These are phyloP conservation scores for Fraxinus nigra DNA, from an alignment of 305 asterid genomes.

Conservation along the genomic window DNA sequence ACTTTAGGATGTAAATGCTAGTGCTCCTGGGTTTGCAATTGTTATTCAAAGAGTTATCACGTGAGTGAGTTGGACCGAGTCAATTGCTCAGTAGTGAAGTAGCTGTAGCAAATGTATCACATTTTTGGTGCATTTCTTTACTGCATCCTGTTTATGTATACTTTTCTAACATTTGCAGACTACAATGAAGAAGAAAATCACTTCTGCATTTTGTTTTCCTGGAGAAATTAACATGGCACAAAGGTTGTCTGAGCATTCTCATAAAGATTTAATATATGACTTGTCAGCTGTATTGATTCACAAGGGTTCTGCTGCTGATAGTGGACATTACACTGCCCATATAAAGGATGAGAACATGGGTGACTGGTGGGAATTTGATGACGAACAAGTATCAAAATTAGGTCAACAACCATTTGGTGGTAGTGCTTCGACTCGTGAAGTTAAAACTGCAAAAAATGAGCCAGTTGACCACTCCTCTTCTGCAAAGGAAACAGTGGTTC, in stretches of 20 bases:
- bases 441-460: constrained; percentile 48
- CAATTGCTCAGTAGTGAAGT: constrained; percentile 18
- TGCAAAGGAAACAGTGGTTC: constrained; percentile 35
- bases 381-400: constrained; percentile 77
- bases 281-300: constrained; percentile 94
- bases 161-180: constrained; percentile 61
- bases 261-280: constrained; percentile 62
- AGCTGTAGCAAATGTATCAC: constrained; percentile 18
- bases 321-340: constrained; percentile 96
- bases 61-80: constrained; percentile 13
- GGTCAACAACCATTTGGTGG: constrained; percentile 82
- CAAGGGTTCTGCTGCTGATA: constrained; percentile 94
- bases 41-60: constrained; percentile 11
- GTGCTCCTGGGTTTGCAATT: constrained; percentile 11
- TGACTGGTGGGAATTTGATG: constrained; percentile 99
- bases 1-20: constrained; percentile 13
- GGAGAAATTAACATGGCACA: constrained; percentile 68
- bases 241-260: constrained; percentile 64
- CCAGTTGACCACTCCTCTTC: constrained; percentile 42
- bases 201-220: constrained; percentile 86
- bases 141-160: constrained; percentile 25
- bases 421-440: constrained; percentile 41
- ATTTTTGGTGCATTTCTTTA: constrained; percentile 18
- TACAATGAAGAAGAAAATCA: constrained; percentile 89
- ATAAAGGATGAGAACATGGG: constrained; percentile 78